Base-by-base conservation (phyloP, 2,329 filamentous ascomycete genomes). In the Hirsutella rhossiliensis region DNA sequence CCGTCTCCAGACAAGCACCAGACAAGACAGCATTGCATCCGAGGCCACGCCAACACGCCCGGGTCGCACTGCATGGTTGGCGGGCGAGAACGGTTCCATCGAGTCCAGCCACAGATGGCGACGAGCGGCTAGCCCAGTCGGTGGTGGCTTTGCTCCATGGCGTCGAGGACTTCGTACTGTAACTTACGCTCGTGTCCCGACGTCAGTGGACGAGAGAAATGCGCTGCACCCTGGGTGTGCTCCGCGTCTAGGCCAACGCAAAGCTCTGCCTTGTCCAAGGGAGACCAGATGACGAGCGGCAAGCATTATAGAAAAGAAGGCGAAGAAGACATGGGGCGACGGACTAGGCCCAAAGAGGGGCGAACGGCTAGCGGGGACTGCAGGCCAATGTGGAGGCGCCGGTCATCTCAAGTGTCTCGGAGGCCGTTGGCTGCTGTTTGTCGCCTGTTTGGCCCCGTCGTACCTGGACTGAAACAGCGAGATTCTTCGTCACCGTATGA, bases 351-450 rank as follows among this genome's bases (percentile, higher is more conserved):
- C 13, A 20, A 30, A 8, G 27, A 11, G 28, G 20, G 19, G 4
- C 9, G 17, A 38, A 27, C 23, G 23, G 23, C 23, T n/a, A n/a
- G n/a, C n/a, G n/a, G n/a, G n/a, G n/a, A n/a, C n/a, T 27, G 23
- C 23, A 27, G 23, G 23, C 23, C 23, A 27, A 27, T 27, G 23
- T 9, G 23, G 23, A 27, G 23, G 23, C 23, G 23, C 23, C 23
- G 23, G 39, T 47, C 45, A 48, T 46, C 45, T 38, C 37, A 27
- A 23, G 27, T 45, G 43, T 45, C 43, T 45, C 43, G 20, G 40
- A 36, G 43, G 32, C 36, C 17, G 18, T 30, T 18, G 9, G 13
- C 30, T 32, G 38, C 12, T 20, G 28, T 32, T 39, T n/a, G n/a
- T n/a, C n/a, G n/a, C n/a, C n/a, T n/a, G n/a, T n/a, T n/a, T n/a